These are phyloP conservation scores for Tulasnella sp. DNA, from an alignment of 768 basidiomycete genomes.

Conservation along the genomic window DNA sequence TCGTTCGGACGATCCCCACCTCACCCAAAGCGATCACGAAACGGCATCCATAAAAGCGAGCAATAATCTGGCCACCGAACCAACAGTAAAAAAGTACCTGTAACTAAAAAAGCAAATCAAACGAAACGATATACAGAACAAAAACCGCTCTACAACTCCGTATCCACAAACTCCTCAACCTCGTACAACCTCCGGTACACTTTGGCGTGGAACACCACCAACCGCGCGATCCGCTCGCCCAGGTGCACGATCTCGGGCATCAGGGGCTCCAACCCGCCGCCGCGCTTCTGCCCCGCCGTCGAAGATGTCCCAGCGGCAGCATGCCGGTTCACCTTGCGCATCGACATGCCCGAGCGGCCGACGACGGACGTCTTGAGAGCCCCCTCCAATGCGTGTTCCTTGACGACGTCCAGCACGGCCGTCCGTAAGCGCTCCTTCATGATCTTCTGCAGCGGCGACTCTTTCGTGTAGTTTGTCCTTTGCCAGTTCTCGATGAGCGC, in stretches of 20 bases:
- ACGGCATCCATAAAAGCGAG: too few relatives aligned
- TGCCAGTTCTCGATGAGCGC: constrained; percentile 59
- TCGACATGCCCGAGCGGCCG: constrained; percentile 2
- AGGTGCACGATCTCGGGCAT: constrained; percentile 55
- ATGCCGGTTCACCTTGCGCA: too few relatives aligned
- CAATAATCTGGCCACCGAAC: too few relatives aligned
- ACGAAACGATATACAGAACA: too few relatives aligned
- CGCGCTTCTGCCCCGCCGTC: too few relatives aligned
- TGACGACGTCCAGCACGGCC: constrained; percentile 48
- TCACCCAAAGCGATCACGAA: too few relatives aligned
- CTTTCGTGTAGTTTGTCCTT: constrained; percentile 48
- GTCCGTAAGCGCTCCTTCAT: constrained; percentile 52
- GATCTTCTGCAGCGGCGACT: constrained; percentile 47
- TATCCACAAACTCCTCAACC: constrained; percentile 42
- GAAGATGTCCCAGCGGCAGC: too few relatives aligned
- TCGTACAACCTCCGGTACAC: constrained; percentile 71
- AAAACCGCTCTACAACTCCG: constrained; percentile 27
- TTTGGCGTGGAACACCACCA: constrained; percentile 61
- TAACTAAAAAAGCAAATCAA: too few relatives aligned
- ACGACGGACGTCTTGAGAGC: not conserved
- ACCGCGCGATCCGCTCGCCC: constrained; percentile 55
- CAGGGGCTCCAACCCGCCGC: constrained; percentile 60
- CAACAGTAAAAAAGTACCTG: too few relatives aligned
- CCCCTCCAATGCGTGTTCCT: constrained; percentile 30
- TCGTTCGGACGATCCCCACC: too few relatives aligned